phyloP scores from a whole-genome alignment of 306 rosid genomes.

The Carpinus fangiana region DNA sequence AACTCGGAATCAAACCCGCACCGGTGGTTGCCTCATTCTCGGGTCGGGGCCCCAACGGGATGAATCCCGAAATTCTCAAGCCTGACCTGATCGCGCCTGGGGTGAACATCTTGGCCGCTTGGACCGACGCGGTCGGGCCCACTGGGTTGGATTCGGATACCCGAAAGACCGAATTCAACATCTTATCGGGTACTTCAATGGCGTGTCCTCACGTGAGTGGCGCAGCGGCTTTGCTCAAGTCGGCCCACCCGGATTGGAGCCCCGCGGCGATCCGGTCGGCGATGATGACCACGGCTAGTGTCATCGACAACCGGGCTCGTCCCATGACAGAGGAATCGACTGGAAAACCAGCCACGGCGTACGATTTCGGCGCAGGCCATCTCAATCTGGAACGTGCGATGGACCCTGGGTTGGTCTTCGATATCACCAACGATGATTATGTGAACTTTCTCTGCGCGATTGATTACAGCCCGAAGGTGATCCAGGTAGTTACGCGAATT shows the following conservation, averaged over 20 bases:
- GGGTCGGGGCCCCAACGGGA: conserved; percentile 70
- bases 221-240: conserved; percentile 80
- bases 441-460: conserved; percentile 59
- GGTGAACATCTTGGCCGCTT: conserved; percentile 78
- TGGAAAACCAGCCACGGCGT: conserved; percentile 62
- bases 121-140: conserved; percentile 87
- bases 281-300: conserved; percentile 81
- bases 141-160: conserved; percentile 64
- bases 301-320: conserved; percentile 45
- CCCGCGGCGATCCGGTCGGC: conserved; percentile 87
- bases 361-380: conserved; percentile 82
- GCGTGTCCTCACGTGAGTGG: conserved; percentile 93
- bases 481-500: conserved; percentile 66
- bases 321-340: conserved; percentile 73
- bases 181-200: conserved; percentile 90
- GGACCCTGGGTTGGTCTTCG: conserved; percentile 85
- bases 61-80: conserved; percentile 76
- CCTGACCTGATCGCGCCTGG: conserved; percentile 93
- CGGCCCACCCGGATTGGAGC: conserved; percentile 90
- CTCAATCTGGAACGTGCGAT: conserved; percentile 63
- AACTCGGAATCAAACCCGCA: conserved; percentile 84
- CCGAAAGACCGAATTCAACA: conserved; percentile 73
- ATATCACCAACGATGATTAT: conserved; percentile 59
- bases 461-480: conserved; percentile 61
- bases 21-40: conserved; percentile 87